Conservation (phyloP, 1,284 basidiomycete species). For the Apiotrichum montevideense region DNA sequence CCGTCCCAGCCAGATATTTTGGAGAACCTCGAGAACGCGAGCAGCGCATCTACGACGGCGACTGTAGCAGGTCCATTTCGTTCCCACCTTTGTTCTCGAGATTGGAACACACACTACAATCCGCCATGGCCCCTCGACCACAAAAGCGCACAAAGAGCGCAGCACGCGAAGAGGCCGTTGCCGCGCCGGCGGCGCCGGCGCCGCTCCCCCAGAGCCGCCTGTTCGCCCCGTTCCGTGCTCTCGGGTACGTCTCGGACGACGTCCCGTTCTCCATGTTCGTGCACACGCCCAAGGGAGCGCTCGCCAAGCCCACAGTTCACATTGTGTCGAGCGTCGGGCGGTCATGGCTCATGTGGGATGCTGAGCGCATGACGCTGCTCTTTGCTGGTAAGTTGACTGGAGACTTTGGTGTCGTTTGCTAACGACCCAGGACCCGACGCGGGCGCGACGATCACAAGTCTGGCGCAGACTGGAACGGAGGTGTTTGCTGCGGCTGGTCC, state of each 20-base stretch:
- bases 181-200: not conserved
- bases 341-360: conserved; percentile 96
- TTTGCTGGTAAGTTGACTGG: conserved; percentile 70
- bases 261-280: conserved; percentile 85
- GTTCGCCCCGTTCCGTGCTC: conserved; percentile 90
- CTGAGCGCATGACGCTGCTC: conserved; percentile 80
- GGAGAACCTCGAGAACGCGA: not conserved
- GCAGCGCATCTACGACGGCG: too few relatives aligned
- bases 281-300: conserved; percentile 77
- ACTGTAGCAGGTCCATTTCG: too few relatives aligned
- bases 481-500: conserved; percentile 74
- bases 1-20: too few relatives aligned
- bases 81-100: not conserved
- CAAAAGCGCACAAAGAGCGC: conserved; percentile 15
- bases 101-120: not conserved
- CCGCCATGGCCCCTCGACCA: conserved; percentile 13
- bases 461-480: conserved; percentile 78
- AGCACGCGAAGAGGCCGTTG: not conserved
- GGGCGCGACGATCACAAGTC: conserved; percentile 62
- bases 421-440: conserved; percentile 64
- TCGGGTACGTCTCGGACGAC: conserved; percentile 87
- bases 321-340: conserved; percentile 83
- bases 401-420: not conserved
- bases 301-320: conserved; percentile 71
- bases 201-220: conserved; percentile 48